Base-by-base conservation (phyloP, 345 rosid species). In the Bruguiera gymnorhiza region DNA sequence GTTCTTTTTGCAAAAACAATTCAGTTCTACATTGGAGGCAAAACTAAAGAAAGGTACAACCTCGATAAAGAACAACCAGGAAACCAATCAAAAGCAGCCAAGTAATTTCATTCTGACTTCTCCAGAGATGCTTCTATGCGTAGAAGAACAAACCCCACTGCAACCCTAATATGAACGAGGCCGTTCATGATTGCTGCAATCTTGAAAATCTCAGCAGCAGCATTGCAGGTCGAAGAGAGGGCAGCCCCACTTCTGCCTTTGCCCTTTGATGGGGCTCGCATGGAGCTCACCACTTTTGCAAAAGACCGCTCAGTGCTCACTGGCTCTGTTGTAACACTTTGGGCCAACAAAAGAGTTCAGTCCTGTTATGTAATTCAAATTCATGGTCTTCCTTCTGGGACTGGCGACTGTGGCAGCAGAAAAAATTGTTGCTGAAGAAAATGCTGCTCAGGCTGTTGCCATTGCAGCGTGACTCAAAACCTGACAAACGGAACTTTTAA, bases 101-200 rank as follows among this genome's bases (percentile, higher is more conserved):
- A 55, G 30, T 21, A 55, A 21, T 55, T 60, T 80, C 82, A 73
- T 64, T 76, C 85, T 26, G 83, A 37, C 30, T 84, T 85, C 70
- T 84, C 87, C n/a, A 81, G 0, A 23, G 70, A 54, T 16, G 87
- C 83, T 73, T 84, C 87, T 27, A 81, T 65, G 58, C 83, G 83
- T 26, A 84, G 83, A 65, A 84, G 87, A 66, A 72, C 78, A 62
- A 84, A 81, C 0, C 87, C 85, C 6, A 84, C 83, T 1, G 85
- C 87, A 58, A 84, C 87, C 24, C 87, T 85, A 69, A 84, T 29
- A 31, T 79, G 79, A 66, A 69, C 74, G 53, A 84, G 87, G 30
- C 75, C 87, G 31, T 84, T 84, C 82, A 84, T 81, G 71, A 82
- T 75, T 31, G 80, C 87, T 19, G 87, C 87, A 75, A 81, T 84